Percentiles rank a stretch among this genome's conserved stretches.
Conservation (phyloP, 1,284 basidiomycete genomes). For the Tausonia pullulans region DNA sequence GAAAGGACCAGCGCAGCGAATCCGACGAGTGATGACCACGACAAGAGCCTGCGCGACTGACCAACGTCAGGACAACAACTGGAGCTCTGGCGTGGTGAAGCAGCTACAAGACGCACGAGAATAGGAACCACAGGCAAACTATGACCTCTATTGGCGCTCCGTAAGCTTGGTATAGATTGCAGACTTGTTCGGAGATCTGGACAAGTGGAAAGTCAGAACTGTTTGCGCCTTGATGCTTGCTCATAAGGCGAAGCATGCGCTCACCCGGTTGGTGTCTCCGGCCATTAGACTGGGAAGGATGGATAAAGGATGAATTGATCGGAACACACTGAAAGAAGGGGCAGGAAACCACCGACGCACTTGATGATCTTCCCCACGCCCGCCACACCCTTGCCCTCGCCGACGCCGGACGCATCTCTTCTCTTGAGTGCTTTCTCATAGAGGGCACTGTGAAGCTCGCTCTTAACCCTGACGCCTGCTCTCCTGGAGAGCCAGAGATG, state of each 20-base stretch:
- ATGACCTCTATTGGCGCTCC: conserved; percentile 67
- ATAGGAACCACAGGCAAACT: conserved; percentile 64
- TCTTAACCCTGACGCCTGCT: conserved; percentile 49
- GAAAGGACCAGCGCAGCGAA: too few relatives aligned
- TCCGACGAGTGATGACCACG: too few relatives aligned
- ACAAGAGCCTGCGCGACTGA: too few relatives aligned
- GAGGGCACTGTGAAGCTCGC: conserved; percentile 64
- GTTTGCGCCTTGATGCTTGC: too few relatives aligned
- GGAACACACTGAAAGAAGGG: too few relatives aligned
- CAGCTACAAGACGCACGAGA: conserved; percentile 28
- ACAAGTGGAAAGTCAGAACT: too few relatives aligned
- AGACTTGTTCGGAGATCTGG: conserved; percentile 1
- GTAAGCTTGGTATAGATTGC: conserved; percentile 37
- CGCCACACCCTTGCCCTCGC: conserved; percentile 38
- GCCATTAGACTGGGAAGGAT: conserved; percentile 32
- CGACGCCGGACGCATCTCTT: conserved; percentile 68
- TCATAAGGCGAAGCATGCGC: too few relatives aligned
- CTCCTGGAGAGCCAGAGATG: conserved; percentile 65
- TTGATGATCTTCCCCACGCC: conserved; percentile 42
- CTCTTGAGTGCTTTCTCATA: conserved; percentile 83
- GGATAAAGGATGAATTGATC: too few relatives aligned
- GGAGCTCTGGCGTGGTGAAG: not conserved
- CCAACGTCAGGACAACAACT: too few relatives aligned
- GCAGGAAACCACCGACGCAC: too few relatives aligned
- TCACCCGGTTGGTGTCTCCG: conserved; percentile 17